These are phyloP conservation scores for Didymella sp. DNA, from an alignment of 2,329 filamentous ascomycete species.

Conservation along the genomic window DNA sequence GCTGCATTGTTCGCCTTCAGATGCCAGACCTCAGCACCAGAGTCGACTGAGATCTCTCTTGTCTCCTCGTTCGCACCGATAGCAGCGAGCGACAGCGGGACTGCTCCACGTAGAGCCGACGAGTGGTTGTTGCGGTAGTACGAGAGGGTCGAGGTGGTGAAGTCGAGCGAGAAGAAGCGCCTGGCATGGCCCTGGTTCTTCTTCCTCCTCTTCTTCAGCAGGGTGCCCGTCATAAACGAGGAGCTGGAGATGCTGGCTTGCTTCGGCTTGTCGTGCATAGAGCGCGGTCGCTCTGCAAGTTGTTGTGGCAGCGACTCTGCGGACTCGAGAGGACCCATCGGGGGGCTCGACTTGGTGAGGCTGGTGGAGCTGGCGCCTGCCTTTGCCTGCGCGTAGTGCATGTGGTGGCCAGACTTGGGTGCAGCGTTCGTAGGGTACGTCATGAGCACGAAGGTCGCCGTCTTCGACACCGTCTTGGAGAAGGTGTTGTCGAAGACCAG, in stretches of 20 bases:
- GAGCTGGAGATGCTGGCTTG: constrained; percentile 29
- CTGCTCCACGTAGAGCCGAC: constrained; percentile 87
- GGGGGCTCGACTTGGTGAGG: constrained; percentile 51
- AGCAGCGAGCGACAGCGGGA: constrained; percentile 88
- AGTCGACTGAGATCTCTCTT: constrained; percentile 94
- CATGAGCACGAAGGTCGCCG: constrained; percentile 89
- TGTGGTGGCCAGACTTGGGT: constrained; percentile 75
- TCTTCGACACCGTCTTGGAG: constrained; percentile 89
- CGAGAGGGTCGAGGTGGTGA: constrained; percentile 89
- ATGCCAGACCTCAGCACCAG: constrained; percentile 97
- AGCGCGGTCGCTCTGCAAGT: constrained; percentile 51
- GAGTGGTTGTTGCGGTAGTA: constrained; percentile 97
- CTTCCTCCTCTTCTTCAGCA: constrained; percentile 91
- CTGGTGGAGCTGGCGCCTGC: constrained; percentile 55
- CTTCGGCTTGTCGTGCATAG: constrained; percentile 40
- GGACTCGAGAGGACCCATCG: constrained; percentile 55
- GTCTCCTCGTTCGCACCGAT: constrained; percentile 88
- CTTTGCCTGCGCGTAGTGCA: constrained; percentile 65
- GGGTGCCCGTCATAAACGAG: constrained; percentile 79
- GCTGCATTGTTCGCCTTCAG: constrained; percentile 80
- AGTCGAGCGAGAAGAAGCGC: constrained; percentile 95
- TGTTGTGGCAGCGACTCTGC: constrained; percentile 57
- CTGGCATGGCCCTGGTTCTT: constrained; percentile 91
- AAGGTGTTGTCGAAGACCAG: constrained; percentile 99
- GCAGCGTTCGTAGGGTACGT: constrained; percentile 87